A percentile compares a stretch with the other conserved stretches of the same genome.
These are phyloP conservation scores for Cladosporium sp. DNA, from an alignment of 2,329 filamentous ascomycete genomes.

Conservation along the genomic window DNA sequence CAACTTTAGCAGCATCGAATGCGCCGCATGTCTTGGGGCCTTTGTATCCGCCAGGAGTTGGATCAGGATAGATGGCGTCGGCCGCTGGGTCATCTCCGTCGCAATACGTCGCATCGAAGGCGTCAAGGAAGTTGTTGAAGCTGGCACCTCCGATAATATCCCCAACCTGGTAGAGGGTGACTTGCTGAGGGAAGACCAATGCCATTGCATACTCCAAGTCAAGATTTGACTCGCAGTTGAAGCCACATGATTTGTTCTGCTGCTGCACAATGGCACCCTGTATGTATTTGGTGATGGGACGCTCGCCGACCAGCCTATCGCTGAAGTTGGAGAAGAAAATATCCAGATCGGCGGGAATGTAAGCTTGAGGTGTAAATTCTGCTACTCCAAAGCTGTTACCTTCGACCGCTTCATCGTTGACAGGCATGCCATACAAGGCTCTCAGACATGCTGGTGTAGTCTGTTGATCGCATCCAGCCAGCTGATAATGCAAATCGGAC, in stretches of 20 bases:
- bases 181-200: constrained; percentile 54
- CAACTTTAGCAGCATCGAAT: constrained; percentile 52
- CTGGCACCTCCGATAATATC: constrained; percentile 38
- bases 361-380: constrained; percentile 54
- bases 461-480: constrained; percentile 51
- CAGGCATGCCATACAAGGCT: constrained; percentile 39
- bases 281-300: constrained; percentile 36
- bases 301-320: constrained; percentile 32
- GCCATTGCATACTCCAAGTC: constrained; percentile 58
- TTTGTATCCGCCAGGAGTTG: constrained; percentile 38
- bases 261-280: constrained; percentile 44
- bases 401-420: constrained; percentile 38
- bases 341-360: constrained; percentile 42
- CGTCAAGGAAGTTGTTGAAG: constrained; percentile 45
- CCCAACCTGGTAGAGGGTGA: constrained; percentile 50
- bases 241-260: constrained; percentile 37
- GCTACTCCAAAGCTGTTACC: constrained; percentile 57
- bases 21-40: constrained; percentile 49
- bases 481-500: constrained; percentile 28
- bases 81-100: constrained; percentile 43
- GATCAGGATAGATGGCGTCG: constrained; percentile 42
- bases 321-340: constrained; percentile 41
- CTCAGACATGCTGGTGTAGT: constrained; percentile 58
- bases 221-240: constrained; percentile 54
- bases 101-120: constrained; percentile 49